phyloP scores from a whole-genome alignment of 208 protist genomes.

The Entamoeba histolytica region DNA sequence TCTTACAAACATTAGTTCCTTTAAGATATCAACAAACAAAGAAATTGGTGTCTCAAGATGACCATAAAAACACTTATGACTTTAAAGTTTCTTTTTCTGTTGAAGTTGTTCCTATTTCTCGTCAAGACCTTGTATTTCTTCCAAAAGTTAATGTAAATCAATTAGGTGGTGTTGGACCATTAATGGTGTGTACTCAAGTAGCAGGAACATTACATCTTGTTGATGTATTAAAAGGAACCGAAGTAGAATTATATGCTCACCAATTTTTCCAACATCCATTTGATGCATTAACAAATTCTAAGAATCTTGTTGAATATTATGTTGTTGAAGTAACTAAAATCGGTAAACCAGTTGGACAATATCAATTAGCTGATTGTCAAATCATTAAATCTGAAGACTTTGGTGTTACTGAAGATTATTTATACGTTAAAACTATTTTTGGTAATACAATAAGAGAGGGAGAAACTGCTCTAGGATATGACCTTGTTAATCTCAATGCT shows the following conservation, averaged over 20 bases:
- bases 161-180: neutral
- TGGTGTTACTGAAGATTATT: neutral
- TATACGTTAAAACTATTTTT: neutral
- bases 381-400: neutral
- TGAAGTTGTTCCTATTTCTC: constrained; percentile 86
- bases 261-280: neutral
- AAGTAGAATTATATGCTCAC: neutral
- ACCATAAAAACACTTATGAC: constrained; percentile 84
- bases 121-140: constrained; percentile 67
- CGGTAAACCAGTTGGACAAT: neutral
- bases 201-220: neutral
- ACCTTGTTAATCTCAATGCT: neutral
- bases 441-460: neutral
- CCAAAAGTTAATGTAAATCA: constrained; percentile 21
- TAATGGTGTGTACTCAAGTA: neutral
- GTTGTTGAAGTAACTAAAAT: neutral
- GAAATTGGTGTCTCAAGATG: constrained; percentile 82
- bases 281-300: neutral
- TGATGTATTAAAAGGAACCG: neutral
- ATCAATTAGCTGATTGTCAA: neutral
- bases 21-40: constrained; percentile 59
- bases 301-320: neutral
- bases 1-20: constrained; percentile 54
- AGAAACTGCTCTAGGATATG: neutral
- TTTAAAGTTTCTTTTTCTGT: constrained; percentile 84